Conservation (phyloP, 2,329 filamentous ascomycete genomes). For the Beauveria caledonica region DNA sequence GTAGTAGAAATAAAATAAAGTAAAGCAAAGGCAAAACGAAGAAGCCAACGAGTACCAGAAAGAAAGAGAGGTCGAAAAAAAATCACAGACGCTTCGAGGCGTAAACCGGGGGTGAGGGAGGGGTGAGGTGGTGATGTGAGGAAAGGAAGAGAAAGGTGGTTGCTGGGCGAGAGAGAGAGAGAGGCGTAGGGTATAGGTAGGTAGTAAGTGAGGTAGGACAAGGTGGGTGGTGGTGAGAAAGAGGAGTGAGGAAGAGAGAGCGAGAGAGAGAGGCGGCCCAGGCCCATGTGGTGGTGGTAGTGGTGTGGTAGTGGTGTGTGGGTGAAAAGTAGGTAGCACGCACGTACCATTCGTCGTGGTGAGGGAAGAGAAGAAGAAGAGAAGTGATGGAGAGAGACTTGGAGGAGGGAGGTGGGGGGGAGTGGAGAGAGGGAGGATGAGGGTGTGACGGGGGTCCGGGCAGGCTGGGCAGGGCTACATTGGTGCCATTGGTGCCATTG, state of each 20-base stretch:
- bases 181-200: neutral
- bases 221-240: neutral
- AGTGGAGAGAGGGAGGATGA: neutral
- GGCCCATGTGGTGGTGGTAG: too few species aligned
- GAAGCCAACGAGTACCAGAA: neutral
- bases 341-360: too few species aligned
- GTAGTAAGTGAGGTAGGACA: neutral
- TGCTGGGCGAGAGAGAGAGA: neutral
- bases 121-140: constrained; percentile 11
- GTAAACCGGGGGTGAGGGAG: neutral
- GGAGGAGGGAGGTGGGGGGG: neutral
- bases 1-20: neutral
- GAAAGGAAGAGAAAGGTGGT: constrained; percentile 1
- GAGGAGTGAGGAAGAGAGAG: neutral
- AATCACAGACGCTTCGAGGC: neutral
- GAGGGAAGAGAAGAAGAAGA: neutral
- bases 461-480: neutral
- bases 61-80: constrained; percentile 13
- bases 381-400: neutral
- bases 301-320: too few species aligned
- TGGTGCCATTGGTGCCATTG: too few species aligned
- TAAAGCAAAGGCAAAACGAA: neutral
- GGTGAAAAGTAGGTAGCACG: too few species aligned
- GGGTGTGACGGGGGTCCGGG: neutral
- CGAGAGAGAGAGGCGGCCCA: neutral